Base-by-base conservation (phyloP, 73 alveolate species). In the Breviolum minutum region DNA sequence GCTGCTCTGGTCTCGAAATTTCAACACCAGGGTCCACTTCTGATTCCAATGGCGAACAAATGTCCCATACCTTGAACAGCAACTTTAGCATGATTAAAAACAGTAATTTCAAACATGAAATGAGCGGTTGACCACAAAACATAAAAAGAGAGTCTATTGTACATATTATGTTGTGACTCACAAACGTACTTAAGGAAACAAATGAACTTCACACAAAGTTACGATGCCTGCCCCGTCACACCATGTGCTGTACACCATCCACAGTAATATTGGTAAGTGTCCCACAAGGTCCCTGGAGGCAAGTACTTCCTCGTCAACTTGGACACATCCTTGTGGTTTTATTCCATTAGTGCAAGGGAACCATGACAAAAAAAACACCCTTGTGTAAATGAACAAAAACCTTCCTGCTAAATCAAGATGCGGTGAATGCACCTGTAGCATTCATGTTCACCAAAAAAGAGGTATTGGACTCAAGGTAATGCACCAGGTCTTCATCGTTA, bases 231-330 rank as follows among this genome's bases (percentile, higher is more conserved):
- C 13, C 12, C 54, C 0, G 17, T 3, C 63, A 88, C 70, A 10
- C 61, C 85, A 32, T 88, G 95, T 4, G 95, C 95, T 24, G 77
- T 7, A 26, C 95, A 68, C 95, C 95, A 88, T 0, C 95, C 95
- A 29, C 16, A 2, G 60, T 88, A 88, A n/a, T 69, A 88, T 26
- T 88, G 84, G 29, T 32, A 88, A 13, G 66, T 14, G 6, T 88
- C 95, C 20, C 16, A 69, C 20, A 88, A 7, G 7, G 95, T 88
- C 12, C 86, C 95, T 8, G 95, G 95, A 14, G 95, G 95, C 16
- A 88, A 22, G 19, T 70, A 88, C 26, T 88, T 88, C 85, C 95
- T 29, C 48, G 69, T 13, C 86, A 88, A 24, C 29, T 69, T 66
- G 9, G 95, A 88, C 68, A 88, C 26, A 48, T 88, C 95, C 95